Evolutionary conservation across 2,329 filamentous ascomycete genomes (phyloP).

Genomic region (Fusarium stilboides): DNA sequence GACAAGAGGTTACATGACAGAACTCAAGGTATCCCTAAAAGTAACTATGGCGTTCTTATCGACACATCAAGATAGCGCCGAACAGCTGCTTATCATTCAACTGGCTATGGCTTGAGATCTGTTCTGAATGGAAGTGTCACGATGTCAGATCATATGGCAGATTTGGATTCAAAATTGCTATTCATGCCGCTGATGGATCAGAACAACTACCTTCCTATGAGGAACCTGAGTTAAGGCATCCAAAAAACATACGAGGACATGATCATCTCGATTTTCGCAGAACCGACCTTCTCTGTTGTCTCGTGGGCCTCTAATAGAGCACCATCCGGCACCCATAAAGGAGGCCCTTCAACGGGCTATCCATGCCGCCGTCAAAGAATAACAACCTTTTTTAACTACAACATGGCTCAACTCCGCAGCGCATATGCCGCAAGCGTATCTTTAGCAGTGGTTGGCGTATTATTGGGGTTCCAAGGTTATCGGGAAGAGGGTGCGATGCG

Average conservation of each 20-base stretch:
- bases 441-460: accelerated
- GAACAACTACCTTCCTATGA: background rate
- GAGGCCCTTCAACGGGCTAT: background rate
- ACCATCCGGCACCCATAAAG: accelerated
- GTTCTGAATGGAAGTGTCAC: background rate
- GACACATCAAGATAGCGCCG: background rate
- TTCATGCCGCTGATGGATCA: background rate
- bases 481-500: constrained; percentile 8
- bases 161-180: background rate
- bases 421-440: constrained; percentile 1
- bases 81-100: constrained; percentile 10
- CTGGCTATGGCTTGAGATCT: accelerated
- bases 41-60: background rate
- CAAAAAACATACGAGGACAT: constrained; percentile 6
- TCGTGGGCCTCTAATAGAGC: background rate
- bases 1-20: background rate
- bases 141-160: accelerated
- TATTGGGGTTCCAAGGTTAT: accelerated
- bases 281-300: accelerated
- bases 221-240: background rate
- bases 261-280: background rate
- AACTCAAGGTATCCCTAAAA: background rate
- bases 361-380: background rate
- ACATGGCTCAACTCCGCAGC: background rate
- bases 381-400: background rate